These are phyloP conservation scores for Penicillium arizonense DNA, from an alignment of 495 filamentous ascomycete genomes.

Conservation along the genomic window DNA sequence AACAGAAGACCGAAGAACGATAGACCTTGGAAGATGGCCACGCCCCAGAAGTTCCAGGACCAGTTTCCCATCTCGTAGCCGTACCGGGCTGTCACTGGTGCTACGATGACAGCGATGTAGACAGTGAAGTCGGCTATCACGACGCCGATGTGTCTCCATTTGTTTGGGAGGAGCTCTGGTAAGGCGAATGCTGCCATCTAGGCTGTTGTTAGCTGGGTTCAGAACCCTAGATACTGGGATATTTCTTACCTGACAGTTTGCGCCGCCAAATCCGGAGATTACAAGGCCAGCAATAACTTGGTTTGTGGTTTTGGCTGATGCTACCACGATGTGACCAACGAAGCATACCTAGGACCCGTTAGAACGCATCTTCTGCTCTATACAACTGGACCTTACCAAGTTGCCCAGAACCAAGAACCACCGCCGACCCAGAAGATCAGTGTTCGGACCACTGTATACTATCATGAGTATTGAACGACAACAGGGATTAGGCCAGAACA, in stretches of 20 bases:
- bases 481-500: neutral
- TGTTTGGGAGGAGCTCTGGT: slow-evolving; percentile 27
- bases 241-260: slow-evolving; percentile 20
- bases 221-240: neutral
- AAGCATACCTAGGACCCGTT: slow-evolving; percentile 13
- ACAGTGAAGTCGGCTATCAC: slow-evolving; percentile 26
- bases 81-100: slow-evolving; percentile 23
- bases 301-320: slow-evolving; percentile 20
- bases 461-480: neutral
- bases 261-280: slow-evolving; percentile 23
- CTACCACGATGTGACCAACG: slow-evolving; percentile 24
- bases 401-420: slow-evolving; percentile 28
- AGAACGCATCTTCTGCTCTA: neutral
- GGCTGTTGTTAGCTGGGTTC: neutral
- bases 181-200: slow-evolving; percentile 28
- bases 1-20: slow-evolving; percentile 21
- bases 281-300: slow-evolving; percentile 23
- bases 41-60: slow-evolving; percentile 25
- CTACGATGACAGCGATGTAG: slow-evolving; percentile 25
- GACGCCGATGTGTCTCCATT: slow-evolving; percentile 28
- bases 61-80: slow-evolving; percentile 21
- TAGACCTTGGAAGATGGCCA: slow-evolving; percentile 24
- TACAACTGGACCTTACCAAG: slow-evolving; percentile 6
- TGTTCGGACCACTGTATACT: slow-evolving; percentile 20
- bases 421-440: slow-evolving; percentile 24